These are phyloP conservation scores for Odontarrhena argentea DNA, from an alignment of 345 rosid species.

Conservation along the genomic window DNA sequence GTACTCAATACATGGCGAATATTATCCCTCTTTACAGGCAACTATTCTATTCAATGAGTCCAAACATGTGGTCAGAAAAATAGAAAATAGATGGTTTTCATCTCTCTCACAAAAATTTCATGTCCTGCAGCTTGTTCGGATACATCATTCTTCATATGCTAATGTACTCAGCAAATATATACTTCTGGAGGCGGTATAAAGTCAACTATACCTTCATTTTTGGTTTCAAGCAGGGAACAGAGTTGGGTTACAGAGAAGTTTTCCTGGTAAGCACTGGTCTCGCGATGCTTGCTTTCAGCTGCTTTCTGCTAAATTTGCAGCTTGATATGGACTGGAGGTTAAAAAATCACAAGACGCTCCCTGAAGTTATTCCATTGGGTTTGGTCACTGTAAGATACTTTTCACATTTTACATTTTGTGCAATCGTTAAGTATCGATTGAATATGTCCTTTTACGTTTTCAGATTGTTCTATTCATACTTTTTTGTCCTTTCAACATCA, in stretches of 20 bases:
- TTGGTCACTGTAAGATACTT: constrained; percentile 50
- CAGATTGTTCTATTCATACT: constrained; percentile 53
- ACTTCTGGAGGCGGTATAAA: constrained; percentile 68
- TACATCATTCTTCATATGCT: constrained; percentile 65
- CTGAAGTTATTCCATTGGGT: constrained; percentile 62
- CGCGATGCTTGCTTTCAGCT: constrained; percentile 55
- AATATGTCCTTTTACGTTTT: background rate
- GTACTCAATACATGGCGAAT: constrained; percentile 59
- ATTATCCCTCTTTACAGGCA: constrained; percentile 79
- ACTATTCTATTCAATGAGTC: constrained; percentile 20
- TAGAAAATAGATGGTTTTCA: background rate
- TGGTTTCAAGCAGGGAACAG: constrained; percentile 75
- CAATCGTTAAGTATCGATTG: background rate
- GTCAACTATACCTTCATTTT: constrained; percentile 75
- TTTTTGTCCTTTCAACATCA: constrained; percentile 57
- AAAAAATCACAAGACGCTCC: constrained; percentile 47
- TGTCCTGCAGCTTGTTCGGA: constrained; percentile 68
- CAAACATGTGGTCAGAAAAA: background rate
- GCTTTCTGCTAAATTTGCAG: constrained; percentile 63
- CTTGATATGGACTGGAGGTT: constrained; percentile 51
- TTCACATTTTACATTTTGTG: constrained; percentile 15
- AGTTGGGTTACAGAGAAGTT: constrained; percentile 61
- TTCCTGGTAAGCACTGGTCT: constrained; percentile 66
- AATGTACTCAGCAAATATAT: constrained; percentile 57
- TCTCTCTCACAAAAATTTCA: constrained; percentile 13